Evolutionary conservation across 805 yeast species (phyloP).

Genomic region (Brettanomyces bruxellensis): DNA sequence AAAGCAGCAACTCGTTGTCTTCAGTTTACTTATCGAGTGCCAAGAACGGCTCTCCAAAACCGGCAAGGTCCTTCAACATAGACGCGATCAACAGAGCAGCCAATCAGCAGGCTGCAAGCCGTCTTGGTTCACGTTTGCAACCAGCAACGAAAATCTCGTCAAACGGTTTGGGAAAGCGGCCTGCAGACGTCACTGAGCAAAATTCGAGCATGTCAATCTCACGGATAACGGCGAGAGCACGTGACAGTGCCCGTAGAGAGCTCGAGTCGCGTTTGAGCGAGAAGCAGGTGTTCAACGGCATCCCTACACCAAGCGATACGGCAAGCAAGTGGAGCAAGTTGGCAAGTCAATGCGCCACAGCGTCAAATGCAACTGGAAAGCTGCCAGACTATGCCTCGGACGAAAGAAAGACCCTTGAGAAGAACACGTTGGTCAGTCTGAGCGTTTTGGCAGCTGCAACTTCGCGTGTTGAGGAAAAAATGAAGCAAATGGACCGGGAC

Average conservation of each 20-base stretch:
- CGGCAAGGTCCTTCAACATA: conserved; percentile 19
- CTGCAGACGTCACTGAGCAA: conserved; percentile 20
- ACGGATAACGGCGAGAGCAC: conserved; percentile 42
- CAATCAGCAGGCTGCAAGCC: conserved; percentile 31
- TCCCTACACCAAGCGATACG: conserved; percentile 28
- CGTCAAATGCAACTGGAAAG: conserved; percentile 32
- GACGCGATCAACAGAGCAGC: conserved; percentile 21
- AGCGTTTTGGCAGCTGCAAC: conserved; percentile 44
- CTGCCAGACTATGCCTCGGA: conserved; percentile 33
- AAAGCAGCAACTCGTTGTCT: background rate
- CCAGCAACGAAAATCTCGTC: conserved; percentile 11
- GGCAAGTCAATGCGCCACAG: conserved; percentile 52
- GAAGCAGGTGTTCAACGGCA: background rate
- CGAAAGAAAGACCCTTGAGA: conserved; percentile 29
- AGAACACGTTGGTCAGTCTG: conserved; percentile 30
- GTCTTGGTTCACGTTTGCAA: conserved; percentile 40
- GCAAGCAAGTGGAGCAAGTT: conserved; percentile 31
- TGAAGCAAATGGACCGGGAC: conserved; percentile 18
- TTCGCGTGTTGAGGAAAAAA: conserved; percentile 33
- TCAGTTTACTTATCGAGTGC: background rate
- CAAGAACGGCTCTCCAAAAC: conserved; percentile 21
- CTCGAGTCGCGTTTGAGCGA: conserved; percentile 18
- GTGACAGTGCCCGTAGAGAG: conserved; percentile 27
- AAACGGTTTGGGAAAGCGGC: background rate
- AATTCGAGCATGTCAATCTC: conserved; percentile 39